Evolutionary conservation across 306 rosid species (phyloP), one percentile per base, ranked within the genome.

Genomic region (Crataegus laevigata): DNA sequence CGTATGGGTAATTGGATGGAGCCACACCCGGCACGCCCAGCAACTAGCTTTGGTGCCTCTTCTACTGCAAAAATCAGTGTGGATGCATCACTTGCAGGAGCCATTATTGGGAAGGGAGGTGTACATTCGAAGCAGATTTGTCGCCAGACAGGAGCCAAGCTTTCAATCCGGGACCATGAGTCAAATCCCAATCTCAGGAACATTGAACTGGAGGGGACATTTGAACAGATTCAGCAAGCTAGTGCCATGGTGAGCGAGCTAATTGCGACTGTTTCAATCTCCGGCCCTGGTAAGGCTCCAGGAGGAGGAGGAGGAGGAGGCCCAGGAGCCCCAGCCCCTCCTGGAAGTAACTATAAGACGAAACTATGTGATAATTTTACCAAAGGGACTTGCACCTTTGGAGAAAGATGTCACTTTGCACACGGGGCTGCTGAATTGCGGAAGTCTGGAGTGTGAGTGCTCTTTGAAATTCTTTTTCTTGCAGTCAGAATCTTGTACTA

Each of bases 31-130:
- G 65, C 82, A 34, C 92, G 87, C 61, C 91, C 90, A 18, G 91
- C 93, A 29, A 29, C 88, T 38, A 83, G 90, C 81, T 94, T 94
- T 76, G 99, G 99, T 75, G 96, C 97, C 30, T 89, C 87, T 15
- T 92, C 99, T 51, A 94, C 97, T 1, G 97, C 99, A 14, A 94
- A 94, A 81, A 90, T 94, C 85, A 94, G 99, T 62, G 90, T 94
- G 50, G 99, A 94, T 74, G 99, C 96, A 47, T 86, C 99, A 34
- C 85, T 90, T 51, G 97, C 99, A 11, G 99, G 99, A 76, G 96
- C 99, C 13, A 92, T 94, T 74, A 94, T 94, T 43, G 99, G 99
- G 24, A 94, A 92, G 88, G 97, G 97, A 52, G 99, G 98, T 67
- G 94, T 94, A 42, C 90, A 94, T 80, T 92, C 99, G 8, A 94